Evolutionary conservation across 164 flowering plant species (phyloP), one percentile per base, ranked within the genome.

Genomic region (Nelumbo lutea): DNA sequence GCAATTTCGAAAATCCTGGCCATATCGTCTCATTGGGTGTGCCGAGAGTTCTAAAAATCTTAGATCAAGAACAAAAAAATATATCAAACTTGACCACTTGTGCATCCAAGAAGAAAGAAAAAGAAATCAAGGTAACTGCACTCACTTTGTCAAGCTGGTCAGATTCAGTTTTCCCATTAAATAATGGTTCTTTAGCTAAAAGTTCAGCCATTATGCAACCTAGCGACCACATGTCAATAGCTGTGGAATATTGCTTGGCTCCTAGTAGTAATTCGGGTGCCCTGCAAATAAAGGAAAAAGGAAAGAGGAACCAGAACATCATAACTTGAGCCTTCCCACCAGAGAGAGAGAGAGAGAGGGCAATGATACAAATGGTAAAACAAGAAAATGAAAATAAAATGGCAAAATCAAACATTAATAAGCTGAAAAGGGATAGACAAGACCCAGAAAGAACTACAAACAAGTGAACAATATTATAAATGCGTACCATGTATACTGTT

Each of bases 151-250:
- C 96, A 70, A 95, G 86, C 80, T 92, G 99, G 71, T 95, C 98
- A 68, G 89, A 63, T 81, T 92, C 99, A 64, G 87, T 84, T 81
- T 88, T 90, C 77, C 99, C 99, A 84, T 80, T 85, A 66, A 92
- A 95, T 40, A 92, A 75, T 47, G 99, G 98, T 53, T 83, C 85
- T 77, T 92, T 95, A 39, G 96, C 81, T 65, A 95, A 79, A 61
- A 95, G 74, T 76, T 95, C 99, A 56, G 99, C 99, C 99, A 95
- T 95, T 58, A 95, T 92, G 70, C 99, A 95, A 50, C 99, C 99
- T 64, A 95, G 60, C 0, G 99, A 95, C 99, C 99, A 95, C 97
- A 92, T 95, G 78, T 95, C 99, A 83, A 95, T 88, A 57, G 99
- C 97, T 27, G 99, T 95, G 45, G 99, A 92, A 75, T 95, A 92